These are phyloP conservation scores for Xylaria castorea DNA, from an alignment of 495 filamentous ascomycete species.

Conservation along the genomic window DNA sequence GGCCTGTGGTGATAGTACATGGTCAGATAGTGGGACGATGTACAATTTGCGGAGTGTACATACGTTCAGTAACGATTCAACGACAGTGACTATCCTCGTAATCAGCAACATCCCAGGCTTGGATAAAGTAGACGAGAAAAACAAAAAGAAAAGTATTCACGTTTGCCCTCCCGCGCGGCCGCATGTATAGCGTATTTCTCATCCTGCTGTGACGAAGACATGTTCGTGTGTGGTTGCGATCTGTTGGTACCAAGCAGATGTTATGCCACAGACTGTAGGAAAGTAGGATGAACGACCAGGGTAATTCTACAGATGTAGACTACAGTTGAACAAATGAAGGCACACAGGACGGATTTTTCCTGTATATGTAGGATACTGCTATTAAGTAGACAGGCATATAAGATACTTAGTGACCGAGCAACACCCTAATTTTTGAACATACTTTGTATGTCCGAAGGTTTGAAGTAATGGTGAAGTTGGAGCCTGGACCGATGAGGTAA, in stretches of 20 bases:
- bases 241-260: background rate
- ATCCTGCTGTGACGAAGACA: conserved; percentile 31
- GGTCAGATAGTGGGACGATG: conserved; percentile 23
- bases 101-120: conserved; percentile 16
- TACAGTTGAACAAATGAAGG: background rate
- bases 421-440: background rate
- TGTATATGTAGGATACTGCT: background rate
- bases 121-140: conserved; percentile 15
- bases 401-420: background rate
- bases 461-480: background rate
- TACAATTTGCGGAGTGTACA: conserved; percentile 30
- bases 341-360: background rate
- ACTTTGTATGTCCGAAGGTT: background rate
- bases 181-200: conserved; percentile 85
- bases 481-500: background rate
- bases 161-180: conserved; percentile 84
- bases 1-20: conserved; percentile 56
- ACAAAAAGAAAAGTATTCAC: conserved; percentile 56
- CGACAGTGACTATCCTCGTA: conserved; percentile 58
- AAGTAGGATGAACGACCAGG: background rate
- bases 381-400: background rate
- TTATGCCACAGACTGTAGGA: background rate
- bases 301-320: background rate
- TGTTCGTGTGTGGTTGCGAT: background rate
- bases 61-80: conserved; percentile 81